phyloP scores from a whole-genome alignment of 139 green algal genomes.

The Chlorella sorokiniana region DNA sequence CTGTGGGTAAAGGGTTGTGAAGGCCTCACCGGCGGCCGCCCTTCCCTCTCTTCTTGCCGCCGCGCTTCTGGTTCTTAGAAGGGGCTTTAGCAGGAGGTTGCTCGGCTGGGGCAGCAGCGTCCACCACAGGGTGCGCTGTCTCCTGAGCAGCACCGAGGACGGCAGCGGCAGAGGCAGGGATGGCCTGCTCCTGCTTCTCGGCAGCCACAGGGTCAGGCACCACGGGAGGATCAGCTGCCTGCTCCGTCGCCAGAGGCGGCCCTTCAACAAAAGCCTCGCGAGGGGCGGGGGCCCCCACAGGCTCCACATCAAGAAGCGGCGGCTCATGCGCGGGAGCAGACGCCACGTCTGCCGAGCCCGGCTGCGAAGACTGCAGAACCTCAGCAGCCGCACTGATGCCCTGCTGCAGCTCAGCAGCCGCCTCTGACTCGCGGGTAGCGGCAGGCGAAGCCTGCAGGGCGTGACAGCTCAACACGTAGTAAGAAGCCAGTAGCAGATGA shows the following conservation, averaged over 20 bases:
- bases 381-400: neutral
- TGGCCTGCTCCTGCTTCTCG: neutral
- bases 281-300: too few species aligned
- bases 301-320: neutral
- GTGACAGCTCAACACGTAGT: neutral
- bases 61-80: neutral
- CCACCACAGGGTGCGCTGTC: neutral
- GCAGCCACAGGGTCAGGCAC: too few species aligned
- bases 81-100: too few species aligned
- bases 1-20: neutral
- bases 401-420: neutral
- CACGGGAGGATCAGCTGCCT: too few species aligned
- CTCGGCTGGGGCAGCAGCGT: neutral
- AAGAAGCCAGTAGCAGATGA: too few species aligned
- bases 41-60: slow-evolving; percentile 29
- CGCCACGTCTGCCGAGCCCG: neutral
- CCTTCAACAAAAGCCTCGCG: too few species aligned
- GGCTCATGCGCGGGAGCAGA: neutral
- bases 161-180: neutral
- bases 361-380: neutral
- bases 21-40: neutral
- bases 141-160: too few species aligned
- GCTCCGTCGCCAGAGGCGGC: too few species aligned
- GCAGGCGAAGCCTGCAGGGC: neutral
- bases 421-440: neutral